These are phyloP conservation scores for Vitis amurensis DNA, from an alignment of 164 flowering plant species.

Conservation along the genomic window DNA sequence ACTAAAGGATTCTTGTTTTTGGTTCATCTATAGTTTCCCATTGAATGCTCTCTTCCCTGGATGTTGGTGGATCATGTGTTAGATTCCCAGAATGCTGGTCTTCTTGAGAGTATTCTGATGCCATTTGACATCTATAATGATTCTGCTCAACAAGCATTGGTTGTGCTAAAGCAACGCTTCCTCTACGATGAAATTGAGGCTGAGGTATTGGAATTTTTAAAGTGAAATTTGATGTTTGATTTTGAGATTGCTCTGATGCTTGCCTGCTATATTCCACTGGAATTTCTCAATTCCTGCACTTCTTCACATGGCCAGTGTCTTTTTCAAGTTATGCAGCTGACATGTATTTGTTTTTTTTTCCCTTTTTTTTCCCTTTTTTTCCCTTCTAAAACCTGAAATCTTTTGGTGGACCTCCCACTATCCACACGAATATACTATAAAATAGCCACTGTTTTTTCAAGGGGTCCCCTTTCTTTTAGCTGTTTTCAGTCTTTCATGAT, in stretches of 20 bases:
- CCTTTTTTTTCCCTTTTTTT: background rate
- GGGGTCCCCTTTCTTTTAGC: background rate
- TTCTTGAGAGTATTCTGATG: constrained; percentile 81
- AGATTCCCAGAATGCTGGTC: constrained; percentile 76
- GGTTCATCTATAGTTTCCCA: constrained; percentile 69
- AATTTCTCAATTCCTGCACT: background rate
- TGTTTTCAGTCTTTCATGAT: background rate
- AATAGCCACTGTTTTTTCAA: background rate
- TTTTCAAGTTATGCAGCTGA: background rate
- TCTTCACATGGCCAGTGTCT: background rate
- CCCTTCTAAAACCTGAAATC: background rate
- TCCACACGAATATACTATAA: background rate
- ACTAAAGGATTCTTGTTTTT: constrained; percentile 3
- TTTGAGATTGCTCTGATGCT: background rate
- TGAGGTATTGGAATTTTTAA: constrained; percentile 55
- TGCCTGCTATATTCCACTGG: background rate
- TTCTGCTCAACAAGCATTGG: constrained; percentile 91
- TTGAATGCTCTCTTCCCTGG: constrained; percentile 99
- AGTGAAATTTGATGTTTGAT: background rate
- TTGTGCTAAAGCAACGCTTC: constrained; percentile 84
- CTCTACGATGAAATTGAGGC: constrained; percentile 99
- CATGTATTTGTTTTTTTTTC: background rate
- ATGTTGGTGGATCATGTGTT: constrained; percentile 88
- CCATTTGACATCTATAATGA: constrained; percentile 97
- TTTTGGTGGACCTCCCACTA: background rate